Evolutionary conservation across 257 asterid genomes (phyloP).

Genomic region (Solanum ossicruentum): DNA sequence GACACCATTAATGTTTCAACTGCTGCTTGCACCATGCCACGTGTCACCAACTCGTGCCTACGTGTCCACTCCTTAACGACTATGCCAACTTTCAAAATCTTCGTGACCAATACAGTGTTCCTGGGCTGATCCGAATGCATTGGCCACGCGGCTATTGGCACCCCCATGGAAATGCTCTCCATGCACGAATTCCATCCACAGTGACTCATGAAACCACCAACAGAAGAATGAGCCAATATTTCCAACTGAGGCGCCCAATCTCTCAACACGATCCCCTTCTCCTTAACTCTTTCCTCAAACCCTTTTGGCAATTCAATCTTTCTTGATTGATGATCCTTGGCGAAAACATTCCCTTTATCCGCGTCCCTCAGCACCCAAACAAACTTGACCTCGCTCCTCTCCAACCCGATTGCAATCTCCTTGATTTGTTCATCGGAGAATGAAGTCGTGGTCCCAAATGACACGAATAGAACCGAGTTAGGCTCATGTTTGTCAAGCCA

Average conservation of each 20-base stretch:
- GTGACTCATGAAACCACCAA: constrained; percentile 52
- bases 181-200: constrained; percentile 71
- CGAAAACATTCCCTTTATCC: constrained; percentile 12
- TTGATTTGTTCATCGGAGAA: constrained; percentile 19
- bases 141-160: constrained; percentile 59
- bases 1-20: constrained; percentile 21
- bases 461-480: constrained; percentile 28
- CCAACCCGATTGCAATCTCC: constrained; percentile 37
- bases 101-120: constrained; percentile 25
- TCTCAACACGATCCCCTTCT: constrained; percentile 26
- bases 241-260: constrained; percentile 59
- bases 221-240: constrained; percentile 27
- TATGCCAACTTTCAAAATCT: constrained; percentile 26
- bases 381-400: constrained; percentile 19
- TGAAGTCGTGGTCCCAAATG: constrained; percentile 46
- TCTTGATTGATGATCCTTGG: neutral
- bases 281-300: constrained; percentile 28
- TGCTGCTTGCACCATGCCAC: constrained; percentile 7
- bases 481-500: constrained; percentile 31
- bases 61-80: constrained; percentile 31
- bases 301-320: constrained; percentile 15
- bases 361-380: constrained; percentile 42
- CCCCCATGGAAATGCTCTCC: constrained; percentile 58
- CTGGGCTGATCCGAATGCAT: constrained; percentile 69
- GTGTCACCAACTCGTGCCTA: constrained; percentile 17